Evolutionary conservation across 1,284 basidiomycete genomes (phyloP).

Genomic region (Ustilago sp.): DNA sequence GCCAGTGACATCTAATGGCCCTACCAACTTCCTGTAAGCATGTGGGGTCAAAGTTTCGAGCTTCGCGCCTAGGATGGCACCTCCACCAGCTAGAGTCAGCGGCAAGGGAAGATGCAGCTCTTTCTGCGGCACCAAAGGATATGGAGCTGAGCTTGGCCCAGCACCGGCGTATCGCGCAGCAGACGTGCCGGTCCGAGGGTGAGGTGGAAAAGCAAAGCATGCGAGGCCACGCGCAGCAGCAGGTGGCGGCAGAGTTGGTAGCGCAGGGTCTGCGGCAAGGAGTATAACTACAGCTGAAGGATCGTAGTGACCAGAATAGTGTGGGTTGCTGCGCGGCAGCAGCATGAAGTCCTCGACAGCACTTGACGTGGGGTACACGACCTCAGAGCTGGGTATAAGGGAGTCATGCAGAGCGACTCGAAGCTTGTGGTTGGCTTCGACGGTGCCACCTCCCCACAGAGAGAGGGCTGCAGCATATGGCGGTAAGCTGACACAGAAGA

Average conservation of each 20-base stretch:
- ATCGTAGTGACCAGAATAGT: constrained; percentile 79
- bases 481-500: constrained; percentile 80
- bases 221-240: constrained; percentile 60
- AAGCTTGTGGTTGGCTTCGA: constrained; percentile 70
- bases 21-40: constrained; percentile 60
- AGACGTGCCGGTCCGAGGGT: not conserved
- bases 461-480: constrained; percentile 75
- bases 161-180: not conserved
- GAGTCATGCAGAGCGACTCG: constrained; percentile 42
- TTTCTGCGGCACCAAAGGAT: constrained; percentile 19
- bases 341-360: constrained; percentile 79
- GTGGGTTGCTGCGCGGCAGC: constrained; percentile 79
- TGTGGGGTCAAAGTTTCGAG: constrained; percentile 45
- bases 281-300: constrained; percentile 76
- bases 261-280: constrained; percentile 51
- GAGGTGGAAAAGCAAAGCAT: constrained; percentile 62
- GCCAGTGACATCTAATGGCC: constrained; percentile 39
- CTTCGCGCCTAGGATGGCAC: constrained; percentile 59
- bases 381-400: constrained; percentile 73
- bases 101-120: constrained; percentile 59
- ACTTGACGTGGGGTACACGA: constrained; percentile 73
- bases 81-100: constrained; percentile 53
- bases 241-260: constrained; percentile 63
- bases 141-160: not conserved
- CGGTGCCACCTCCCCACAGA: constrained; percentile 70